These are phyloP conservation scores for Leucocoprinus sp. DNA, from an alignment of 768 basidiomycete genomes.

Conservation along the genomic window DNA sequence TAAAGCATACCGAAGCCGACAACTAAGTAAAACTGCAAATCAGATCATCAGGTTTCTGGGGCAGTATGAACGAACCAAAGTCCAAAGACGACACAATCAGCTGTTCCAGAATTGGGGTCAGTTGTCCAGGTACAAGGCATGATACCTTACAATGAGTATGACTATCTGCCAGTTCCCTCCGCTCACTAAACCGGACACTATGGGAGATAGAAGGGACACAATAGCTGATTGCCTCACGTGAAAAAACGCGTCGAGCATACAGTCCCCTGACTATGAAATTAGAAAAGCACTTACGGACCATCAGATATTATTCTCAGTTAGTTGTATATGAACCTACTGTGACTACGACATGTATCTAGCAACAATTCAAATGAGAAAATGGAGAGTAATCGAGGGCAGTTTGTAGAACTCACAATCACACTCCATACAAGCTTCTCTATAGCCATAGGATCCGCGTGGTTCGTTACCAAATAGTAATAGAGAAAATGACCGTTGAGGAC, in stretches of 20 bases:
- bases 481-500: slow-evolving; percentile 44
- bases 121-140: background rate
- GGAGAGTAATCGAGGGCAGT: background rate
- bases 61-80: slow-evolving; percentile 20
- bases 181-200: slow-evolving; percentile 28
- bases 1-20: slow-evolving; percentile 1
- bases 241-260: slow-evolving; percentile 44
- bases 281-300: slow-evolving; percentile 33
- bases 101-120: slow-evolving; percentile 13
- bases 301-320: background rate
- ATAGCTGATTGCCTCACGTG: slow-evolving; percentile 27
- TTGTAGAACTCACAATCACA: slow-evolving; percentile 32
- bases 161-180: slow-evolving; percentile 34
- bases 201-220: background rate
- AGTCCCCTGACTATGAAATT: slow-evolving; percentile 44
- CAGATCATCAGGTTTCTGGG: background rate
- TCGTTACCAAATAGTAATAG: slow-evolving; percentile 50
- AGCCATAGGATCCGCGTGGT: slow-evolving; percentile 41
- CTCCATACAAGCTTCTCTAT: slow-evolving; percentile 43
- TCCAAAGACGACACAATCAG: slow-evolving; percentile 33
- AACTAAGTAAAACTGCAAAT: background rate
- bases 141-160: slow-evolving; percentile 34
- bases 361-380: background rate
- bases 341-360: slow-evolving; percentile 43
- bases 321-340: slow-evolving; percentile 32